phyloP scores from a whole-genome alignment of 805 yeast genomes.

The Pichia kluyveri region DNA sequence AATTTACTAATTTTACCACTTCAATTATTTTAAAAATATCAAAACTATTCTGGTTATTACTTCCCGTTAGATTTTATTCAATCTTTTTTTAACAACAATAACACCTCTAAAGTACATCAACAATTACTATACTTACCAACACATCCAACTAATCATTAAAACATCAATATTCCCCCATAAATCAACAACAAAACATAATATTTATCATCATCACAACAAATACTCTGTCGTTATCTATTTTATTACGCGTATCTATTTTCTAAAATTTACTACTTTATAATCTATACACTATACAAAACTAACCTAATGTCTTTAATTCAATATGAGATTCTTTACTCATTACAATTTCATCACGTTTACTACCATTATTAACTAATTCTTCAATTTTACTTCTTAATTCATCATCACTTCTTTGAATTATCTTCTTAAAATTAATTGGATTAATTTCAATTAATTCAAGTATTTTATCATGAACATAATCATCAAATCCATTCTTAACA shows the following conservation, averaged over 20 bases:
- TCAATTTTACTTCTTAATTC: slow-evolving; percentile 36
- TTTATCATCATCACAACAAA: no score
- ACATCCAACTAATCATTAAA: no score
- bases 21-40: no score
- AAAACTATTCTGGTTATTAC: no score
- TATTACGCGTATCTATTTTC: not conserved
- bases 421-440: slow-evolving; percentile 40
- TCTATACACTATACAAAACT: not conserved
- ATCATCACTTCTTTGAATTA: slow-evolving; percentile 30
- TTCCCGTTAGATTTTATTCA: no score
- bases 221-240: not conserved
- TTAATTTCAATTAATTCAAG: slow-evolving; percentile 36
- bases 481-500: slow-evolving; percentile 17
- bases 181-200: no score
- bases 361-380: slow-evolving; percentile 29
- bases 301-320: slow-evolving; percentile 41
- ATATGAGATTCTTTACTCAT: slow-evolving; percentile 29
- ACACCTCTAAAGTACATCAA: no score
- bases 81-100: no score
- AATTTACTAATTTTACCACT: no score
- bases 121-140: no score
- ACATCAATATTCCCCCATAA: no score
- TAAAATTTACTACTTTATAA: not conserved
- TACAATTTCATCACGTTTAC: not conserved
- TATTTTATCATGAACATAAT: slow-evolving; percentile 39